Evolutionary conservation across 805 yeast species (phyloP).

Genomic region (Ogataea sp.): DNA sequence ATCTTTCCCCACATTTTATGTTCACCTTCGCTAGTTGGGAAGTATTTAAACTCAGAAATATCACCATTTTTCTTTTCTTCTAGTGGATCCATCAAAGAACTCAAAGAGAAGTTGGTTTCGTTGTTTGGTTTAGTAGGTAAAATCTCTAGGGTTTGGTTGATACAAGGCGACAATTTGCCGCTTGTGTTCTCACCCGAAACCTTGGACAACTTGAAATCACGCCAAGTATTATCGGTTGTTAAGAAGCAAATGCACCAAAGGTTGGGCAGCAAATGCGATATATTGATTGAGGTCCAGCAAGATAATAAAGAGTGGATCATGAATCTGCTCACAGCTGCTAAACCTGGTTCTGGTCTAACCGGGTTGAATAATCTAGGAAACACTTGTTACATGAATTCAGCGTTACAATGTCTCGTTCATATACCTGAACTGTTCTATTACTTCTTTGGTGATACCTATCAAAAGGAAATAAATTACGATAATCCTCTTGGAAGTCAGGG

Average conservation of each 20-base stretch:
- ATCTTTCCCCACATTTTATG: slow-evolving; percentile 22
- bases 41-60: slow-evolving; percentile 23
- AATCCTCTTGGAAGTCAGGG: slow-evolving; percentile 89
- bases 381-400: slow-evolving; percentile 93
- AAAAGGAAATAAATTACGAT: slow-evolving; percentile 56
- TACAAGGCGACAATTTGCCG: slow-evolving; percentile 8
- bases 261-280: slow-evolving; percentile 13
- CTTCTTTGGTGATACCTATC: slow-evolving; percentile 54
- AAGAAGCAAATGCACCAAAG: too few species aligned
- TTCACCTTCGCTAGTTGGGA: slow-evolving; percentile 16
- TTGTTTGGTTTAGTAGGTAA: slow-evolving; percentile 12
- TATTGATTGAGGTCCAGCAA: slow-evolving; percentile 20
- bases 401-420: slow-evolving; percentile 82
- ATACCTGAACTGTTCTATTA: slow-evolving; percentile 76
- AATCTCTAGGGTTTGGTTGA: slow-evolving; percentile 18
- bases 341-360: slow-evolving; percentile 36
- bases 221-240: slow-evolving; percentile 13
- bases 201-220: slow-evolving; percentile 9
- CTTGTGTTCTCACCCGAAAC: slow-evolving; percentile 12
- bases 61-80: slow-evolving; percentile 30
- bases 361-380: slow-evolving; percentile 77
- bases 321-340: slow-evolving; percentile 13
- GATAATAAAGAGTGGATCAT: slow-evolving; percentile 18
- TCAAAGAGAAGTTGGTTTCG: slow-evolving; percentile 13
- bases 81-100: slow-evolving; percentile 21